These are phyloP conservation scores for Zychaea mexicana DNA, from an alignment of 371 early-diverging fungal species.

Conservation along the genomic window DNA sequence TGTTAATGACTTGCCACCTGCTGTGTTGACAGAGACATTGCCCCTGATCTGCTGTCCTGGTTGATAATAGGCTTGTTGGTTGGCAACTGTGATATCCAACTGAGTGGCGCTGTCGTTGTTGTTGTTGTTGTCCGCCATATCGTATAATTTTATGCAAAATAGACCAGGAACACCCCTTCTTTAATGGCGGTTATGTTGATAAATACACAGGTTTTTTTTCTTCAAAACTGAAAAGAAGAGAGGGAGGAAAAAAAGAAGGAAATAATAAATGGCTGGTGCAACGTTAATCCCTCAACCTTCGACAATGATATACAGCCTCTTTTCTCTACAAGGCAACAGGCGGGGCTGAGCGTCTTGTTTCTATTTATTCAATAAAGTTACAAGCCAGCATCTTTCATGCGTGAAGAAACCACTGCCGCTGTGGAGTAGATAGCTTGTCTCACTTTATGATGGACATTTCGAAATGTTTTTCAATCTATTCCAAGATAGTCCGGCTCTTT, in stretches of 20 bases:
- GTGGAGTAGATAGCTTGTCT: no score
- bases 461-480: no score
- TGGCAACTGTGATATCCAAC: not conserved
- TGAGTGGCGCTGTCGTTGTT: constrained; percentile 1
- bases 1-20: not conserved
- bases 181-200: not conserved
- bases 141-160: not conserved
- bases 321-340: no score
- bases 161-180: not conserved
- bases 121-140: not conserved
- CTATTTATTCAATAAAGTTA: no score
- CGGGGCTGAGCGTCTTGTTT: no score
- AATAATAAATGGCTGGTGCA: not conserved
- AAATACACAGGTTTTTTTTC: not conserved
- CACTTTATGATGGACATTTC: no score
- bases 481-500: no score
- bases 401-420: no score
- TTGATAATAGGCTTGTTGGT: constrained; percentile 3
- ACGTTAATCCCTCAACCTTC: not conserved
- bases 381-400: no score
- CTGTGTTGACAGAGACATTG: not conserved
- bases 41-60: constrained; percentile 7
- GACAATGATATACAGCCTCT: not conserved
- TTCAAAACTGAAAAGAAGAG: not conserved
- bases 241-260: not conserved